Conservation (phyloP, 169 alveolate genomes). For the Plasmodium berghei region DNA sequence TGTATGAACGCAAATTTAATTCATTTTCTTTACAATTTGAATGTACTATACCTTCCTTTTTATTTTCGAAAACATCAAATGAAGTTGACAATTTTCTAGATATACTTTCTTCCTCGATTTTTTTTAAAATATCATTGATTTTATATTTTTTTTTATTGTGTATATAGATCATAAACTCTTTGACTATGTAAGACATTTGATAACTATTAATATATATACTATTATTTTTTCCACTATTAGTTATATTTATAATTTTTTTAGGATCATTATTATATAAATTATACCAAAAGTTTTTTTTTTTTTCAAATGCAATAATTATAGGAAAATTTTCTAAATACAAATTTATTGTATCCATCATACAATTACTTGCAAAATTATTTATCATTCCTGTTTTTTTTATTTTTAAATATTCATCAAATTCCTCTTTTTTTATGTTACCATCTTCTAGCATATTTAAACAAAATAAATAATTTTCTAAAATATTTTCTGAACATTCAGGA, state of each 20-base stretch:
- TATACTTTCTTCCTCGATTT: neutral
- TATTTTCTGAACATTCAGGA: slow-evolving; percentile 17
- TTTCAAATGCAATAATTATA: slow-evolving; percentile 58
- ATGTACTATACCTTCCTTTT: too few relatives aligned
- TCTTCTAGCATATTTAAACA: slow-evolving; percentile 58
- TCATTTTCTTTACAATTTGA: too few relatives aligned
- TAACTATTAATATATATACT: slow-evolving; percentile 45
- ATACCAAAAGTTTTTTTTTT: slow-evolving; percentile 62
- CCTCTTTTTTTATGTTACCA: slow-evolving; percentile 27
- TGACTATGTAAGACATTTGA: slow-evolving; percentile 36
- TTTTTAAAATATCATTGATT: neutral
- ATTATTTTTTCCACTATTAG: slow-evolving; percentile 17
- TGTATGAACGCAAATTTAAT: neutral
- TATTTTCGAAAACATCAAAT: too few relatives aligned
- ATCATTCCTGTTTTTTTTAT: slow-evolving; percentile 2
- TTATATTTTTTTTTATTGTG: slow-evolving; percentile 7
- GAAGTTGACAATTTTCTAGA: too few relatives aligned
- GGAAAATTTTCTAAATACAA: slow-evolving; percentile 11
- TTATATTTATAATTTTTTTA: slow-evolving; percentile 20
- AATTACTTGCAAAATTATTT: slow-evolving; percentile 1
- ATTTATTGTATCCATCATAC: slow-evolving; percentile 52
- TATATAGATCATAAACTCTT: slow-evolving; percentile 31
- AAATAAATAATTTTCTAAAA: slow-evolving; percentile 41
- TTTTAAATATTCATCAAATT: slow-evolving; percentile 44
- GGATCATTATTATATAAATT: slow-evolving; percentile 16